Evolutionary conservation across 2,329 filamentous ascomycete species (phyloP).

Genomic region (Penicillium sp.): DNA sequence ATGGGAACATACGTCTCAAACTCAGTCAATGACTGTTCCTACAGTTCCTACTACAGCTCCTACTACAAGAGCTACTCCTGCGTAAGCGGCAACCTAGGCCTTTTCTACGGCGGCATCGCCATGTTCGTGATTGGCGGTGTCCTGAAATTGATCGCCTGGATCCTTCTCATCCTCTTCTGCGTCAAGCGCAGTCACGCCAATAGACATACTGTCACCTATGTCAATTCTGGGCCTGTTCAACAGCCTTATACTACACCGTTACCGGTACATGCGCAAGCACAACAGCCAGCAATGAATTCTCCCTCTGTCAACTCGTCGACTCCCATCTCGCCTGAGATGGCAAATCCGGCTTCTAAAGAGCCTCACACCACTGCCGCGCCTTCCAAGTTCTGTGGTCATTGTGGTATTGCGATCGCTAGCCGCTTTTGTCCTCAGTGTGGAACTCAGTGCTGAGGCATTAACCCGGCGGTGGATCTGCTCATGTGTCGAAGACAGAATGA

Average conservation of each 20-base stretch:
- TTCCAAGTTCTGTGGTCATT: constrained; percentile 12
- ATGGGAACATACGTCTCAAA: constrained; percentile 12
- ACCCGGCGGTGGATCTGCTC: too few species aligned
- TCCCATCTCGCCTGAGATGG: constrained; percentile 9
- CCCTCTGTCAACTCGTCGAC: too few species aligned
- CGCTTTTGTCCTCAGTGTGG: constrained; percentile 17
- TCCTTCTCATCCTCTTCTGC: constrained; percentile 18
- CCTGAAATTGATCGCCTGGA: constrained; percentile 15
- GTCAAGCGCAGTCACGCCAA: constrained; percentile 12
- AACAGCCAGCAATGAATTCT: constrained; percentile 2
- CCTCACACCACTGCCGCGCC: constrained; percentile 1
- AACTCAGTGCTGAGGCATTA: not conserved
- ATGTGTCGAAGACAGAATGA: too few species aligned
- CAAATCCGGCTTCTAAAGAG: constrained; percentile 8
- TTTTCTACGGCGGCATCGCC: constrained; percentile 14
- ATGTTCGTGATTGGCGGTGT: constrained; percentile 14
- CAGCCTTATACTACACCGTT: constrained; percentile 5
- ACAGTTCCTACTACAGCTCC: constrained; percentile 5
- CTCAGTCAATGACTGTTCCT: constrained; percentile 5
- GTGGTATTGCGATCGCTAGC: constrained; percentile 8
- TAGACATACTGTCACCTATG: constrained; percentile 8
- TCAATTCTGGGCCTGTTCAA: constrained; percentile 1
- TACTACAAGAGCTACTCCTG: constrained; percentile 11
- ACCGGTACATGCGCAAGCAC: constrained; percentile 6
- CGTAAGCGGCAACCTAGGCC: constrained; percentile 4